A percentile compares a stretch with the other conserved stretches of the same genome.
phyloP scores from a whole-genome alignment of 345 rosid species.

The Bruguiera gymnorhiza region DNA sequence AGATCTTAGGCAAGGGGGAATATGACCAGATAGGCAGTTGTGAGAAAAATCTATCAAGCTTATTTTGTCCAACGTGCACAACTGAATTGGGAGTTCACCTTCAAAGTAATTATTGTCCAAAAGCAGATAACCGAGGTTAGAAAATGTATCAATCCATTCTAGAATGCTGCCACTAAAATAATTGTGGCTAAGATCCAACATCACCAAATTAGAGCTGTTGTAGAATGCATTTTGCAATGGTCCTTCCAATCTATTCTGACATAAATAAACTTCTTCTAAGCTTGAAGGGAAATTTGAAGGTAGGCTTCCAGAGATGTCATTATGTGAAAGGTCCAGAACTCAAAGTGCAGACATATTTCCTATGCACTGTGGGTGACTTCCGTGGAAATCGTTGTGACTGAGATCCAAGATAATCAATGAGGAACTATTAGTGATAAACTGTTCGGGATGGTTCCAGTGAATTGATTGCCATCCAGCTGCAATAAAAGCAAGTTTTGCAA shows the following conservation, averaged over 20 bases:
- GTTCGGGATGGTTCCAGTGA: not conserved
- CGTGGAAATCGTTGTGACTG: not conserved
- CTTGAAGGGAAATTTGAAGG: not conserved
- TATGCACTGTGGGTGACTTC: not conserved
- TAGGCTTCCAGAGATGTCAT: slow-evolving; percentile 5
- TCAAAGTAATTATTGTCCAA: slow-evolving; percentile 16
- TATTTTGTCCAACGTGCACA: slow-evolving; percentile 12
- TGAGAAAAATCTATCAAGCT: slow-evolving; percentile 21
- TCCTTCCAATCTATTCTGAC: slow-evolving; percentile 2
- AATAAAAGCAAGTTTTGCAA: not conserved
- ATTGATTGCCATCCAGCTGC: slow-evolving; percentile 14
- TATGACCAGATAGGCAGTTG: slow-evolving; percentile 14
- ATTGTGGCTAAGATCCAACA: slow-evolving; percentile 22
- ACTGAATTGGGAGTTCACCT: slow-evolving; percentile 12
- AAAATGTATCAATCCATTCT: slow-evolving; percentile 6
- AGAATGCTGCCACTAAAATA: slow-evolving; percentile 18
- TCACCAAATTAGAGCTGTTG: not conserved
- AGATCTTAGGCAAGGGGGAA: slow-evolving; percentile 4
- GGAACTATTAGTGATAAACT: not conserved
- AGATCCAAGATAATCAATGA: not conserved
- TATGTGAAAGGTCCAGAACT: slow-evolving; percentile 6
- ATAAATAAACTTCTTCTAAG: slow-evolving; percentile 4
- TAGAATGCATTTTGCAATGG: not conserved
- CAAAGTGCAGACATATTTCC: not conserved
- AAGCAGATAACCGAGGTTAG: slow-evolving; percentile 15